phyloP scores from a whole-genome alignment of 2,329 filamentous ascomycete genomes.

The Trichoderma aggressivum region DNA sequence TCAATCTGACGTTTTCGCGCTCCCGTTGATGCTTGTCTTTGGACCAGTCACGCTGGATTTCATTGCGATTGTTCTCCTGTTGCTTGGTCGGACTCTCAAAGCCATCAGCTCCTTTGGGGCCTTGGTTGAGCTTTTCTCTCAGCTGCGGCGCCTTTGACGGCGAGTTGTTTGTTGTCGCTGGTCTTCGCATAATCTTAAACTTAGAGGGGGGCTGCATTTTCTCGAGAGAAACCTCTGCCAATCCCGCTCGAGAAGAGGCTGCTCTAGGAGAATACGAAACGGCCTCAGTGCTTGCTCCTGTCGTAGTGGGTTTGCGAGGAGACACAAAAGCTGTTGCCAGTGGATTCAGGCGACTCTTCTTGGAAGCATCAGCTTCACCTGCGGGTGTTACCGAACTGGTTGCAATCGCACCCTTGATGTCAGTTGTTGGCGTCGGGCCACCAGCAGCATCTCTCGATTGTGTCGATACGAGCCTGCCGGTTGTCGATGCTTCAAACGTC shows the following conservation, averaged over 20 bases:
- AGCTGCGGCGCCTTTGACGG: neutral
- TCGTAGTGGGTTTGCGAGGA: neutral
- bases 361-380: neutral
- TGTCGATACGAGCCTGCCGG: neutral
- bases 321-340: constrained; percentile 15
- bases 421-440: neutral
- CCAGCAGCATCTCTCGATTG: constrained; percentile 22
- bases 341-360: constrained; percentile 17
- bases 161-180: neutral
- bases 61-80: neutral
- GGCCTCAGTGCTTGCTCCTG: neutral
- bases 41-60: neutral
- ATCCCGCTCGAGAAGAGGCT: neutral
- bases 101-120: neutral
- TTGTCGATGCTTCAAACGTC: constrained; percentile 6
- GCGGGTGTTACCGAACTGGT: neutral
- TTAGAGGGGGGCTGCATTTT: neutral
- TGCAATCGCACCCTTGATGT: neutral
- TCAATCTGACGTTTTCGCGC: neutral
- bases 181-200: neutral
- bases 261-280: neutral
- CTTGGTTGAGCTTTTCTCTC: neutral
- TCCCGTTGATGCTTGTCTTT: neutral
- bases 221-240: neutral
- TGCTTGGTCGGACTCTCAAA: neutral